Evolutionary conservation across 2,329 filamentous ascomycete genomes (phyloP).

Genomic region (Neofusicoccum laricinum): DNA sequence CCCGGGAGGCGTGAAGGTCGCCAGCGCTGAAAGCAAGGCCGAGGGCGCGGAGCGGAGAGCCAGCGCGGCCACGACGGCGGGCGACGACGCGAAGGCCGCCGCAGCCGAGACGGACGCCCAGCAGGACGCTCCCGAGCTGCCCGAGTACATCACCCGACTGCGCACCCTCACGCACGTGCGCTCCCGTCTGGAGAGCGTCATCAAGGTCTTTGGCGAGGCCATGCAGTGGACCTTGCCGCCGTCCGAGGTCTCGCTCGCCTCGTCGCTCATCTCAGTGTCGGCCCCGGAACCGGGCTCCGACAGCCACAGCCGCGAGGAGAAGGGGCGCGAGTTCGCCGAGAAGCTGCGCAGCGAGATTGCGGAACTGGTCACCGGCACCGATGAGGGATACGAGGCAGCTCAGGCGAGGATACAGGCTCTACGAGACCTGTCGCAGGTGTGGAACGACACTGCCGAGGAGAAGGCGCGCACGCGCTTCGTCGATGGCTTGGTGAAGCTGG

Average conservation of each 20-base stretch:
- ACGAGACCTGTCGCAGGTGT: slow-evolving; percentile 72
- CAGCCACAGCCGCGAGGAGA: slow-evolving; percentile 73
- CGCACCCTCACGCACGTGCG: slow-evolving; percentile 81
- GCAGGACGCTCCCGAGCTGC: slow-evolving; percentile 41
- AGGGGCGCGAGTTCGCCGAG: slow-evolving; percentile 76
- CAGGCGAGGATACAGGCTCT: slow-evolving; percentile 72
- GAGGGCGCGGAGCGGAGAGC: slow-evolving; percentile 35
- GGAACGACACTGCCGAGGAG: slow-evolving; percentile 95
- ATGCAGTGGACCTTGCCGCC: slow-evolving; percentile 95
- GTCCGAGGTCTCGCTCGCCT: slow-evolving; percentile 77
- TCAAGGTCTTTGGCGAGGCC: slow-evolving; percentile 87
- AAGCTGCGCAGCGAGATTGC: slow-evolving; percentile 69
- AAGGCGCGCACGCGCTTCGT: slow-evolving; percentile 79
- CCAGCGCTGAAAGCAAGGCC: slow-evolving; percentile 4
- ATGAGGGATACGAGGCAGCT: slow-evolving; percentile 62
- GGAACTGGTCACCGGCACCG: slow-evolving; percentile 58
- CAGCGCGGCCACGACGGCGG: slow-evolving; percentile 25
- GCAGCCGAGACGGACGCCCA: background rate
- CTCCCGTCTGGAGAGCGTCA: slow-evolving; percentile 79
- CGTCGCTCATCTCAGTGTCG: slow-evolving; percentile 86
- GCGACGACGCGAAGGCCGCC: background rate
- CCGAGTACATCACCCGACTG: slow-evolving; percentile 71
- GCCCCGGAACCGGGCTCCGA: slow-evolving; percentile 70
- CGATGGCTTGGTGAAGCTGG: slow-evolving; percentile 73
- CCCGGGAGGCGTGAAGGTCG: slow-evolving; percentile 42